phyloP scores from a whole-genome alignment of 805 yeast genomes.

The Isabelozyma pseudorhagii region DNA sequence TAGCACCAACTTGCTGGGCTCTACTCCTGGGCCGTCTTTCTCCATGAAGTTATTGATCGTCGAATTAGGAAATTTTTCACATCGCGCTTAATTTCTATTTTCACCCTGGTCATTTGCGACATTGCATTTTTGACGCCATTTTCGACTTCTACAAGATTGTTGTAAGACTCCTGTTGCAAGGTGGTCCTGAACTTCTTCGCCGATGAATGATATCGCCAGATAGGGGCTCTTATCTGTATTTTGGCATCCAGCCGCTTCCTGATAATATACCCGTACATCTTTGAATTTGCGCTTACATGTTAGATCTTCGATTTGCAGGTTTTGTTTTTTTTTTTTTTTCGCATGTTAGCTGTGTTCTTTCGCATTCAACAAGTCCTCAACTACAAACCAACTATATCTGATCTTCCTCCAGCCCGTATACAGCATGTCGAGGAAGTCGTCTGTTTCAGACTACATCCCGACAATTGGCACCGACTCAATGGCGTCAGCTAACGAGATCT shows the following conservation, averaged over 20 bases:
- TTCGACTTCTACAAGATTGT: too few relatives aligned
- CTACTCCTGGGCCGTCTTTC: background rate
- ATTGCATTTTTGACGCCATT: too few relatives aligned
- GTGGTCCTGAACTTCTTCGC: too few relatives aligned
- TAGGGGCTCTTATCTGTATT: too few relatives aligned
- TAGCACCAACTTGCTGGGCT: background rate
- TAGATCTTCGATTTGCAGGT: background rate
- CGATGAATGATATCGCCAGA: too few relatives aligned
- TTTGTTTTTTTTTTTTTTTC: too few relatives aligned
- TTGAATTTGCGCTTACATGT: background rate
- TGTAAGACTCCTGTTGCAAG: too few relatives aligned
- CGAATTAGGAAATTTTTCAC: background rate
- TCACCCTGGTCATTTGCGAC: background rate
- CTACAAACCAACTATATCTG: background rate
- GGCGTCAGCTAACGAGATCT: conserved; percentile 30
- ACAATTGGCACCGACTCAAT: conserved; percentile 3
- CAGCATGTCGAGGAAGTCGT: background rate
- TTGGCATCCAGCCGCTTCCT: too few relatives aligned
- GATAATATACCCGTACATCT: too few relatives aligned
- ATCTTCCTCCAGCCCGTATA: background rate
- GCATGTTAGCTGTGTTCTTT: background rate
- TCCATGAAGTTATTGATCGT: background rate
- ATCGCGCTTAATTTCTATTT: background rate
- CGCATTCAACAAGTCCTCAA: background rate
- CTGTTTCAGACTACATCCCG: background rate